Conservation (phyloP, 2,329 filamentous ascomycete species). For the Microcera coccophila region DNA sequence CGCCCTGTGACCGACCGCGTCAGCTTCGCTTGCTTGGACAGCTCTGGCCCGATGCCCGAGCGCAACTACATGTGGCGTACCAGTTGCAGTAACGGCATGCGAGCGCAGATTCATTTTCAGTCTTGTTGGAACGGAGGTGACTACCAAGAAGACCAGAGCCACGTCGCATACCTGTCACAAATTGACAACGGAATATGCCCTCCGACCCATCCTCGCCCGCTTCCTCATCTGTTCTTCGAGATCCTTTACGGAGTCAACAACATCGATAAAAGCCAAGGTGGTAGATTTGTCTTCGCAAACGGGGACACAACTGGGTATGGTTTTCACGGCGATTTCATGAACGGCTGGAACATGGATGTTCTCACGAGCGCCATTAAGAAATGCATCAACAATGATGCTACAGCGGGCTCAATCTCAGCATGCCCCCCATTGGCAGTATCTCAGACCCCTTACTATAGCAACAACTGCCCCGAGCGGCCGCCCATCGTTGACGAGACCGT, state of each 20-base stretch:
- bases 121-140: conserved; percentile 22
- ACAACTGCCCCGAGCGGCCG: conserved; percentile 20
- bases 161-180: conserved; percentile 21
- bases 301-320: conserved; percentile 22
- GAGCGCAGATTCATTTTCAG: conserved; percentile 23
- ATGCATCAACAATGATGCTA: conserved; percentile 19
- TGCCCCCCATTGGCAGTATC: conserved; percentile 18
- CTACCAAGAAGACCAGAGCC: conserved; percentile 20
- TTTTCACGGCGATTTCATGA: conserved; percentile 23
- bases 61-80: conserved; percentile 21
- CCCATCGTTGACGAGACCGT: conserved; percentile 16
- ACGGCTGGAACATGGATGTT: conserved; percentile 17
- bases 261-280: conserved; percentile 21
- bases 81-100: conserved; percentile 21
- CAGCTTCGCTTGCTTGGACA: conserved; percentile 23
- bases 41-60: conserved; percentile 17
- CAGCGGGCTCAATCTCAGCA: conserved; percentile 10
- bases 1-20: conserved; percentile 19
- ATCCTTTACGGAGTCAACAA: conserved; percentile 22
- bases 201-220: conserved; percentile 16
- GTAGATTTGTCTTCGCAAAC: conserved; percentile 21
- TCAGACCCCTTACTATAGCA: conserved; percentile 16
- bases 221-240: conserved; percentile 22
- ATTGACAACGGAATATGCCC: conserved; percentile 24
- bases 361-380: conserved; percentile 16